Percentiles rank a stretch among this genome's conserved stretches.
These are phyloP conservation scores for Talaromyces thailandensis DNA, from an alignment of 495 filamentous ascomycete species.

Conservation along the genomic window DNA sequence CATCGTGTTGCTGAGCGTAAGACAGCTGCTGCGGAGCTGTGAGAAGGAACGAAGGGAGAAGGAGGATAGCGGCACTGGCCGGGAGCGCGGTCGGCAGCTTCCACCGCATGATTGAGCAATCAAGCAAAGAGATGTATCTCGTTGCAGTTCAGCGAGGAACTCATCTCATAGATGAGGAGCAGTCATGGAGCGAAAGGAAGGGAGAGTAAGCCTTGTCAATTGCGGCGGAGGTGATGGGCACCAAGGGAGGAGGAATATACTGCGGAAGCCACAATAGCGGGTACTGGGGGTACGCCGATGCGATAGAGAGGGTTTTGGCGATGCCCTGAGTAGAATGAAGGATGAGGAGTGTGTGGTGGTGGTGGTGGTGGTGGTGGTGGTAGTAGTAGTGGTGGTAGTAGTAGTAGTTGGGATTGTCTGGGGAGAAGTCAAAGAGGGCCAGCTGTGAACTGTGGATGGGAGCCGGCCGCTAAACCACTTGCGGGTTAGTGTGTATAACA, in stretches of 20 bases:
- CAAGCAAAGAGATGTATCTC: conserved; percentile 7
- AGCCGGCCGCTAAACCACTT: not conserved
- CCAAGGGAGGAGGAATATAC: not conserved
- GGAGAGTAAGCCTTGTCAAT: not conserved
- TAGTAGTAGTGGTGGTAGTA: not conserved
- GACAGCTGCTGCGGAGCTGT: conserved; percentile 42
- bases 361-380: not conserved
- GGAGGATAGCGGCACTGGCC: conserved; percentile 39
- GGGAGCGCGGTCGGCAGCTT: conserved; percentile 40
- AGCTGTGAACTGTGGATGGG: not conserved
- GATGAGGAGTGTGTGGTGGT: not conserved
- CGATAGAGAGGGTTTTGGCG: not conserved
- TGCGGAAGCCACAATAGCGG: not conserved
- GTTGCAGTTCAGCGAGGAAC: conserved; percentile 6
- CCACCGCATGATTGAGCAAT: conserved; percentile 33
- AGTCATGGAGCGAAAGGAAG: not conserved
- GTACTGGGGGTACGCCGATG: not conserved
- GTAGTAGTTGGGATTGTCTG: not conserved
- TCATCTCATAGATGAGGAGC: not conserved
- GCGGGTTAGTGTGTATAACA: not conserved
- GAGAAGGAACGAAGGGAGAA: conserved; percentile 17
- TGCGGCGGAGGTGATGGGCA: not conserved
- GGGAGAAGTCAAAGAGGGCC: not conserved
- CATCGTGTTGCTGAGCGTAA: conserved; percentile 20
- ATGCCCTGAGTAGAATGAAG: not conserved